Conservation (phyloP, 371 early-diverging fungal genomes). For the Lichtheimia ramosa region DNA sequence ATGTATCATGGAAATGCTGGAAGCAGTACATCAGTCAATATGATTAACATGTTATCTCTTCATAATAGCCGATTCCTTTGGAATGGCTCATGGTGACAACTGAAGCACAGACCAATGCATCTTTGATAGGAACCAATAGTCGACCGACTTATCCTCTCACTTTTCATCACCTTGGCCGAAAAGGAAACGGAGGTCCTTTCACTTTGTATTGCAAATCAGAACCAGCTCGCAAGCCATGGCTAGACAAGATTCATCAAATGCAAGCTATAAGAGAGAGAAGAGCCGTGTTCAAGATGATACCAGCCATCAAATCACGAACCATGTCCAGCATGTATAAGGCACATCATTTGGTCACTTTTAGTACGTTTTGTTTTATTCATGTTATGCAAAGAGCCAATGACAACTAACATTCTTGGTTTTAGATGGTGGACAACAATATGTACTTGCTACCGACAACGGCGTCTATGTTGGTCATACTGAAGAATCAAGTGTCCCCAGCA, state of each 20-base stretch:
- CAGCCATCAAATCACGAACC: conserved; percentile 17
- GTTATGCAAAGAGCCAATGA: too few species aligned
- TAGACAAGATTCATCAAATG: conserved; percentile 76
- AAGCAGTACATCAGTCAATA: background rate
- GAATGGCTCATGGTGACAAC: conserved; percentile 49
- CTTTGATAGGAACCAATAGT: background rate
- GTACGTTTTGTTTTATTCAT: conserved; percentile 15
- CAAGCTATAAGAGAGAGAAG: conserved; percentile 54
- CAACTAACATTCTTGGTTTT: background rate
- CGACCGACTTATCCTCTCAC: conserved; percentile 54
- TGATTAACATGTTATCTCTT: background rate
- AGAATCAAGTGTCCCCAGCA: conserved; percentile 20
- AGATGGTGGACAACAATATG: conserved; percentile 36
- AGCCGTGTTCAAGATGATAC: conserved; percentile 60
- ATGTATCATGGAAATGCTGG: conserved; percentile 5
- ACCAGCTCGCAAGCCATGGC: conserved; percentile 80
- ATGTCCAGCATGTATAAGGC: conserved; percentile 20
- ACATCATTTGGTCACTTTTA: conserved; percentile 35
- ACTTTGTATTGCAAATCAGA: conserved; percentile 71
- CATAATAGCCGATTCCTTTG: conserved; percentile 70
- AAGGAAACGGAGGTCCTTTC: conserved; percentile 49
- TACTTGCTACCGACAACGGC: conserved; percentile 39
- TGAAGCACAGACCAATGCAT: conserved; percentile 25
- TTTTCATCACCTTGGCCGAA: conserved; percentile 75
- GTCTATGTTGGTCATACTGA: conserved; percentile 41